Base-by-base conservation (phyloP, 2,329 filamentous ascomycete species). In the Hypoxylon sp. region DNA sequence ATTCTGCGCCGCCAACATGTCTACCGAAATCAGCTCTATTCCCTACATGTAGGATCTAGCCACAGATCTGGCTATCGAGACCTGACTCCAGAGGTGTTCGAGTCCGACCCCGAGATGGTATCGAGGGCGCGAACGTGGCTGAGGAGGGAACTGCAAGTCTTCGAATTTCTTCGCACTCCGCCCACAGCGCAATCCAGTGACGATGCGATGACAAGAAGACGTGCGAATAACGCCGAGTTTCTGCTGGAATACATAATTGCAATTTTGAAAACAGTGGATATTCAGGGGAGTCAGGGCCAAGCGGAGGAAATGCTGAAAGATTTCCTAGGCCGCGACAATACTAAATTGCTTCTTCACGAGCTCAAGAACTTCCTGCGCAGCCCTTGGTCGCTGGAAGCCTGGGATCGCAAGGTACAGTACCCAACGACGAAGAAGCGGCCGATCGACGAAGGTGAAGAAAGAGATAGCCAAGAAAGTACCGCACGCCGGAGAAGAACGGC, bases 211-310 rank as follows among this genome's bases (percentile, higher is more conserved):
- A 68, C 75, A 58, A 56, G 74, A 70, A 80, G 85, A 36, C 80
- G 87, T 40, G 85, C 85, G 4, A 89, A 87, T 69, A 95, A 94
- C 72, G 87, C 91, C 6, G 93, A 97, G 73, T 97, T 94, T 67
- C 78, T 97, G 9, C 84, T 97, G 8, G 92, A 96, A 73, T 97
- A 96, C 76, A 87, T 97, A 55, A 80, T 97, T 40, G 91, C 91
- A 8, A 91, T 97, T 20, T 79, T 97, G 62, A 94, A 92, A 76
- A 92, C 89, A 0, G 87, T 96, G 14, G 93, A 97, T 73, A 84
- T 94, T 3, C 93, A 93, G 78, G 91, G 88, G 3, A 92, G 91
- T 66, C 85, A 85, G 38, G 93, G 93, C 0, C 88, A 92, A 71
- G 93, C 93, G 0, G 92, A 96, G 75, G 88, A 92, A 42, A 85